Conservation (phyloP, 1,139 yeast species). For the Pichia sp. region DNA sequence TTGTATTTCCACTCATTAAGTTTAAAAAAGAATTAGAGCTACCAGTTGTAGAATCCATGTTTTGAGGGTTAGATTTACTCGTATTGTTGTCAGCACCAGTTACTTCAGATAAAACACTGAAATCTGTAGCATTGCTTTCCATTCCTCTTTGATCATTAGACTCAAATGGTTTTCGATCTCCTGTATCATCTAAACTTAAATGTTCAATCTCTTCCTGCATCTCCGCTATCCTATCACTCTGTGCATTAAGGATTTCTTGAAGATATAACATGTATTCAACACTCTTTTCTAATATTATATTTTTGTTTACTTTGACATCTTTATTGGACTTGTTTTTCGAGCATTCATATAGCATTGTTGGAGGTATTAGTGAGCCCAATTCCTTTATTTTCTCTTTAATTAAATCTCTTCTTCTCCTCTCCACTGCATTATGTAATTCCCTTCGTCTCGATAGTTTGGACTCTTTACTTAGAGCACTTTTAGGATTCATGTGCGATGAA, state of each 20-base stretch:
- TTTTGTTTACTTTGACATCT: slow-evolving; percentile 66
- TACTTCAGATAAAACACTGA: background rate
- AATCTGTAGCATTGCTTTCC: background rate
- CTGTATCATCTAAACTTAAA: slow-evolving; percentile 3
- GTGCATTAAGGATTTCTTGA: slow-evolving; percentile 35
- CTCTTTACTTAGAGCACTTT: slow-evolving; percentile 54
- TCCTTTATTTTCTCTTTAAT: slow-evolving; percentile 72
- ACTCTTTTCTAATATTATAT: slow-evolving; percentile 57
- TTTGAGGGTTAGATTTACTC: too few species aligned
- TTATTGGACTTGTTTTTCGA: slow-evolving; percentile 40
- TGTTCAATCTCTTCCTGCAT: slow-evolving; percentile 20
- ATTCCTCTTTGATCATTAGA: background rate
- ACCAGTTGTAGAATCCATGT: too few species aligned
- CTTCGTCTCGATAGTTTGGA: slow-evolving; percentile 63
- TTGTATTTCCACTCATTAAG: background rate
- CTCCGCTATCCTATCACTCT: slow-evolving; percentile 32
- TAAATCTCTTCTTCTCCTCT: slow-evolving; percentile 68
- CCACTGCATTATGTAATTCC: slow-evolving; percentile 78
- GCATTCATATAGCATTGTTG: slow-evolving; percentile 49
- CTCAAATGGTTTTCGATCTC: background rate
- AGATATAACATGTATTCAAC: slow-evolving; percentile 63
- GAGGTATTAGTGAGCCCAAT: slow-evolving; percentile 64
- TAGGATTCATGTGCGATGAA: slow-evolving; percentile 31
- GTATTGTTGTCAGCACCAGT: background rate
- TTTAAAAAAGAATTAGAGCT: background rate